Base-by-base conservation (phyloP, 768 basidiomycete species). In the Dioszegia hungarica region DNA sequence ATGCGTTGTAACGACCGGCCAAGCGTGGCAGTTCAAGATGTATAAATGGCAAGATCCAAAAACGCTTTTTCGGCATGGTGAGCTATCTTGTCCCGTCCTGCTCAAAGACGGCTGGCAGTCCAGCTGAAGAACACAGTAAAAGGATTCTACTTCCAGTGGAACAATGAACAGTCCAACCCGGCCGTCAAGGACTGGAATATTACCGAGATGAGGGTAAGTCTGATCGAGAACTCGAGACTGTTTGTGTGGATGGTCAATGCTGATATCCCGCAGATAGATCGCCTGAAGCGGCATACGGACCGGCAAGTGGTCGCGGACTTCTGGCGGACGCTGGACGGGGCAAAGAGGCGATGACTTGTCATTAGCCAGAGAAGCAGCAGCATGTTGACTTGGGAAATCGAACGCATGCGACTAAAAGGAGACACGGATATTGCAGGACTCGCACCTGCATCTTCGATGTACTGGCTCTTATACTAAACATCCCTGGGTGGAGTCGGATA, bases 101-200 rank as follows among this genome's bases (percentile, higher is more conserved):
- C 52, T 25, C 14, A 9, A 43, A 17, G n/a, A n/a, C n/a, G n/a
- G n/a, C n/a, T n/a, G n/a, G n/a, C n/a, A 39, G 2, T n/a, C 6
- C 14, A 43, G 54, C 39, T 52, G 34, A 38, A 44, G 33, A 12
- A 17, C 2, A 8, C 63, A 97, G 94, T 99, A 25, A 94, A 94
- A 75, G 95, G 95, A 1, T 82, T 99, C 24, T 90, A 95, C 74
- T 86, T 97, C 20, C 84, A 90, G n/a, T 92, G 91, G 88, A 82
- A 87, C 40, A 91, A 90, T 66, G 92, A 95, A 64, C 88, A 90
- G 8, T 85, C 87, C 20, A 94, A 95, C 61, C 75, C 84, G 0
- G 89, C 87, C 62, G 88, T 94, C 61, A 88, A 88, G 74, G 90
- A 94, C 59, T 98, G 95, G 95, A 97, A 97, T 64, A 94, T 99